Evolutionary conservation across 768 basidiomycete genomes (phyloP).

Genomic region (Boletus speciosus): DNA sequence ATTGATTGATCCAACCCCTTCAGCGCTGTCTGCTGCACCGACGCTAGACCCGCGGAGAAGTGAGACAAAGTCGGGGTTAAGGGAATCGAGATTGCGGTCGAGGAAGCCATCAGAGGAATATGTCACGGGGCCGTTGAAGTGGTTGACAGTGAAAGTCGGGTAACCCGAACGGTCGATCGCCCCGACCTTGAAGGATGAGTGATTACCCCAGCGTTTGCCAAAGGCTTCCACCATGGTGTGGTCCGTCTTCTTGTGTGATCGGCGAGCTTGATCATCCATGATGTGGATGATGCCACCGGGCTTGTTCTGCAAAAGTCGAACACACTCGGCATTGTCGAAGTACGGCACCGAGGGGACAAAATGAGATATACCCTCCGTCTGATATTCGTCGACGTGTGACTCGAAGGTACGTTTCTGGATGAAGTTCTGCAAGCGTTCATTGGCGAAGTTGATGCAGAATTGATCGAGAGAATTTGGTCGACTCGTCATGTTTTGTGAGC

Average conservation of each 20-base stretch:
- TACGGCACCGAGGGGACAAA: slow-evolving; percentile 70
- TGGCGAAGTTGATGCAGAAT: slow-evolving; percentile 94
- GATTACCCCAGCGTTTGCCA: slow-evolving; percentile 90
- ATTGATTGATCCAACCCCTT: slow-evolving; percentile 78
- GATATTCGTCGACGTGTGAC: slow-evolving; percentile 77
- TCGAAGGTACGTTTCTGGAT: slow-evolving; percentile 79
- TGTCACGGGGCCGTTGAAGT: slow-evolving; percentile 87
- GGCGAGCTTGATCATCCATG: slow-evolving; percentile 93
- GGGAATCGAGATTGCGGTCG: slow-evolving; percentile 80
- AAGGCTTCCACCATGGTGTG: slow-evolving; percentile 94
- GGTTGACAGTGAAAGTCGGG: slow-evolving; percentile 87
- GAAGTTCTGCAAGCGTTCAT: slow-evolving; percentile 86
- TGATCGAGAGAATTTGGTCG: slow-evolving; percentile 93
- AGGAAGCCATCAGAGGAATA: slow-evolving; percentile 92
- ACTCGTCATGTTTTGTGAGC: slow-evolving; percentile 85
- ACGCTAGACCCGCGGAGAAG: slow-evolving; percentile 65
- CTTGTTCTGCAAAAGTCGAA: slow-evolving; percentile 78
- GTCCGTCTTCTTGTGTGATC: slow-evolving; percentile 86
- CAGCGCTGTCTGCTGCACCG: slow-evolving; percentile 42
- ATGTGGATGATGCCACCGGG: slow-evolving; percentile 95
- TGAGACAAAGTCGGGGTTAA: slow-evolving; percentile 91
- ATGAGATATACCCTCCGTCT: slow-evolving; percentile 71
- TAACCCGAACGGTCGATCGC: slow-evolving; percentile 70
- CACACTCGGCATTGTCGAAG: slow-evolving; percentile 88
- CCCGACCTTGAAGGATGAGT: slow-evolving; percentile 86